Conservation (phyloP, 2,329 filamentous ascomycete species). For the Fusarium begoniae region DNA sequence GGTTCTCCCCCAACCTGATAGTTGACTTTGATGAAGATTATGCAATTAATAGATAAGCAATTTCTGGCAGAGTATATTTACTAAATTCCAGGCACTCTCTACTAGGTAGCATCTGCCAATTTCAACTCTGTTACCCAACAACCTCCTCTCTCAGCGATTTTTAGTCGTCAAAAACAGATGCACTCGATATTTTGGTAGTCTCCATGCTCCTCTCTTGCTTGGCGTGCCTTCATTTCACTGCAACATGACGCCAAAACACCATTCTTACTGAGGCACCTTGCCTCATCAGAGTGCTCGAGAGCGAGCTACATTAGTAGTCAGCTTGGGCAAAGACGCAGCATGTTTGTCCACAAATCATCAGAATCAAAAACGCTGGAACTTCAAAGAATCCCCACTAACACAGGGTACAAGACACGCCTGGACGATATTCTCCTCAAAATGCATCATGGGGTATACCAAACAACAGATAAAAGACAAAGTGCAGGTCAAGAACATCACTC, state of each 20-base stretch:
- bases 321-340: conserved; percentile 10
- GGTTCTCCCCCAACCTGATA: not conserved
- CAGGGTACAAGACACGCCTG: conserved; percentile 11
- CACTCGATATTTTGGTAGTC: not conserved
- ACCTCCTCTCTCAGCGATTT: not conserved
- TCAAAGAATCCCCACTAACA: conserved; percentile 8
- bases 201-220: not conserved
- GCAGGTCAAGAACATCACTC: conserved; percentile 12
- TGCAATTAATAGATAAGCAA: not conserved
- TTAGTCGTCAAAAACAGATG: not conserved
- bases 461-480: conserved; percentile 22
- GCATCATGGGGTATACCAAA: conserved; percentile 40
- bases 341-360: conserved; percentile 12
- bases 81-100: not conserved
- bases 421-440: conserved; percentile 34
- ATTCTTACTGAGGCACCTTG: not conserved
- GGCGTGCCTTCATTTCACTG: not conserved
- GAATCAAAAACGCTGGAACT: conserved; percentile 31
- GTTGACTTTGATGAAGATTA: conserved; percentile 41
- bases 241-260: not conserved
- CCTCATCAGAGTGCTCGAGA: not conserved
- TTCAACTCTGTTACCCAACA: not conserved
- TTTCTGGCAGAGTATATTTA: not conserved
- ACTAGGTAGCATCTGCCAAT: not conserved
- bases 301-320: not conserved